phyloP scores from a whole-genome alignment of 2,329 filamentous ascomycete genomes.

The Phyllosticta citrichinensis region DNA sequence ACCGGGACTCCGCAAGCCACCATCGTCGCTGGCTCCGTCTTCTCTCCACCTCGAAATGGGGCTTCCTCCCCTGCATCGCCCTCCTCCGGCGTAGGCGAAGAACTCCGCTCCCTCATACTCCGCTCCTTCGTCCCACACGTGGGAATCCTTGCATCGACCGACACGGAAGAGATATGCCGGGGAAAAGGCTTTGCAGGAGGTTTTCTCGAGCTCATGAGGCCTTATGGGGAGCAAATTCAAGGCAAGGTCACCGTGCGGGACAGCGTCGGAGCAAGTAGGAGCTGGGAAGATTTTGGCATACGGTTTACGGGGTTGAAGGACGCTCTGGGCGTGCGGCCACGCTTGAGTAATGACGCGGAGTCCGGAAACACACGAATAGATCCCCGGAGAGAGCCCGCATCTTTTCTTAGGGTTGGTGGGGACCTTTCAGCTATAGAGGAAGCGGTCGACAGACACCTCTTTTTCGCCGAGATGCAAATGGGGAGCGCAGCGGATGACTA shows the following conservation, averaged over 20 bases:
- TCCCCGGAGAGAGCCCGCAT: constrained; percentile 11
- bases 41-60: constrained; percentile 33
- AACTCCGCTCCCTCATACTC: constrained; percentile 57
- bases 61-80: constrained; percentile 25
- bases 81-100: constrained; percentile 36
- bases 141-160: constrained; percentile 73
- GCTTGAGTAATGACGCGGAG: constrained; percentile 29
- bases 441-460: constrained; percentile 68
- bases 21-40: constrained; percentile 29
- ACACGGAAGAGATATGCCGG: constrained; percentile 69
- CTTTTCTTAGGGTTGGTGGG: constrained; percentile 34
- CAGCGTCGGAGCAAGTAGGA: constrained; percentile 72
- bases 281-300: constrained; percentile 83
- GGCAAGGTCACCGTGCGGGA: constrained; percentile 88
- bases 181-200: constrained; percentile 79
- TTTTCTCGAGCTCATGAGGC: constrained; percentile 74
- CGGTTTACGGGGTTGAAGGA: constrained; percentile 67
- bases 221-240: constrained; percentile 79
- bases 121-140: constrained; percentile 84
- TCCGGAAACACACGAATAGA: constrained; percentile 16
- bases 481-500: constrained; percentile 26
- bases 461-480: constrained; percentile 55
- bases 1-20: constrained; percentile 33
- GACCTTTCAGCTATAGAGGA: constrained; percentile 64
- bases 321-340: constrained; percentile 32